Base-by-base conservation (phyloP, 257 asterid species). In the Solanum okadae region DNA sequence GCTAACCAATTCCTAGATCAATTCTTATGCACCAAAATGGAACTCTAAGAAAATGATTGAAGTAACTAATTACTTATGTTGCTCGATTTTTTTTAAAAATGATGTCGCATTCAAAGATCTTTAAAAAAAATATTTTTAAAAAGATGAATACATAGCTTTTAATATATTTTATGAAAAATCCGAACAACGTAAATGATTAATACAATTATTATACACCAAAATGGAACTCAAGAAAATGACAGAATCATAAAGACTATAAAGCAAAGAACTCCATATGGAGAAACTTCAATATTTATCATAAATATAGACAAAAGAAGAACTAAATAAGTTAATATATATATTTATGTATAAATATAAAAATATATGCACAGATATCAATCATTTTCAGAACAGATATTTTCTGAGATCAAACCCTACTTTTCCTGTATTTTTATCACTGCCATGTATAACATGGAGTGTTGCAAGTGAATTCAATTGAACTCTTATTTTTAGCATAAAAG, bases 311-410 rank as follows among this genome's bases (percentile, higher is more conserved):
- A 77, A 70, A 49, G 27, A 72, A 78, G 89, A 82, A 86, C n/a
- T 16, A 78, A 67, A 87, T 79, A 42, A 85, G 82, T 87, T 29
- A 12, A 25, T 27, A 67, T 11, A 63, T 68, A 78, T 33, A 42
- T 44, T 65, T 65, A 65, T 25, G 11, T 63, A n/a, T 11, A 25
- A n/a, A 65, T 63, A 65, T n/a, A n/a, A 23, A 63, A 10, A 70
- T 59, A 89, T 70, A 78, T 33, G 40, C 83, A 77, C 49, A 88
- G 88, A 87, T 89, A 89, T 87, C 94, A 86, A 86, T 93, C 95
- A 68, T 92, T 93, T 93, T 91, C 93, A 38, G 7, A 42, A 18
- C 85, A 77, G 90, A 91, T 92, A 83, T 89, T 71, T 77, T 42
- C 85, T 84, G 87, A 85, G 88, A 90, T 86, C 87, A 88, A 89